phyloP scores from a whole-genome alignment of 441 rosid species.

The Pelargonium cotyledonis region DNA sequence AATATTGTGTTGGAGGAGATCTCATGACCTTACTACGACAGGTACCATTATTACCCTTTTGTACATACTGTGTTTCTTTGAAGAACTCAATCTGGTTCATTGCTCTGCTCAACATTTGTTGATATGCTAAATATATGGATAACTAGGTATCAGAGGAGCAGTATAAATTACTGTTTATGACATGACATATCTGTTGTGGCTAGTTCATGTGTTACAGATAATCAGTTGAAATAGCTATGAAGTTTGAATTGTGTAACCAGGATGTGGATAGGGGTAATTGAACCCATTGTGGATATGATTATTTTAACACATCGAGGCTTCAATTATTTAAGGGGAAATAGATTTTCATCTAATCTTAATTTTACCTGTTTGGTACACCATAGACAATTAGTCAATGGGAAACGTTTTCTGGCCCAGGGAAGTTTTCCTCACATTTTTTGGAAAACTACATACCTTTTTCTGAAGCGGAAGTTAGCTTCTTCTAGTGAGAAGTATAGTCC shows the following conservation, averaged over 20 bases:
- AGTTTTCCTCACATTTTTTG: too few relatives aligned
- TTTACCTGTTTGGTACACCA: conserved; percentile 1
- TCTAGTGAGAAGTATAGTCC: too few relatives aligned
- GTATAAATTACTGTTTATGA: neutral
- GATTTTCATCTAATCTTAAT: neutral
- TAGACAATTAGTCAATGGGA: neutral
- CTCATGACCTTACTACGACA: conserved; percentile 71
- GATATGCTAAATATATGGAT: neutral
- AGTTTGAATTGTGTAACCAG: neutral
- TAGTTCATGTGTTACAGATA: neutral
- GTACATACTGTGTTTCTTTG: neutral
- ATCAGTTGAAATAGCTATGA: neutral
- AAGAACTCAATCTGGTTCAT: neutral
- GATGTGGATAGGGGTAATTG: neutral
- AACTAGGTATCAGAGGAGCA: neutral
- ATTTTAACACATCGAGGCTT: neutral
- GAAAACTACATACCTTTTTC: too few relatives aligned
- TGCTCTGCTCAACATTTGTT: neutral
- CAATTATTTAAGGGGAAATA: neutral
- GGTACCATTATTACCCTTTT: conserved; percentile 38
- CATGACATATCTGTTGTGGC: neutral
- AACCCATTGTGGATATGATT: neutral
- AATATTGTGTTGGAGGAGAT: conserved; percentile 95
- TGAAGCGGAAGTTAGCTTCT: too few relatives aligned
- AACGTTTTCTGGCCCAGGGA: too few relatives aligned